These are phyloP conservation scores for Capsicum rhomboideum DNA, from an alignment of 257 asterid genomes.

Conservation along the genomic window DNA sequence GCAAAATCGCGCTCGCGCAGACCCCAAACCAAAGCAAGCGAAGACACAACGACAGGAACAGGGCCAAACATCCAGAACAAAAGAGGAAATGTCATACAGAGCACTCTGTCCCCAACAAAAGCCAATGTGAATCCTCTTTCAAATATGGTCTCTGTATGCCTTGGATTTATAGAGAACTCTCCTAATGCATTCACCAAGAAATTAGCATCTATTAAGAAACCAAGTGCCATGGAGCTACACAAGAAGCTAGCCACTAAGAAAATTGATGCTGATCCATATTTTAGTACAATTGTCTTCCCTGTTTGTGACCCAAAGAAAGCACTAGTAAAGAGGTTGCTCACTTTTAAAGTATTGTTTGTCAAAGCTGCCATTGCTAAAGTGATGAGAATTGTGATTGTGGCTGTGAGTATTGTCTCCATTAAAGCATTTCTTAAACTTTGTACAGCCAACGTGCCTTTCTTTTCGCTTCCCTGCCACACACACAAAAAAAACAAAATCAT, in stretches of 20 bases:
- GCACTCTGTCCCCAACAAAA: constrained; percentile 56
- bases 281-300: constrained; percentile 41
- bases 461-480: constrained; percentile 44
- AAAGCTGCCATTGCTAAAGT: constrained; percentile 49
- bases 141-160: constrained; percentile 39
- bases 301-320: constrained; percentile 48
- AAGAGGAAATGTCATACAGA: constrained; percentile 55
- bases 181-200: constrained; percentile 68
- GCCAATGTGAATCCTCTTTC: constrained; percentile 68
- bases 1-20: constrained; percentile 53
- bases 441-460: constrained; percentile 63
- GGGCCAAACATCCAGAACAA: constrained; percentile 76
- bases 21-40: constrained; percentile 54
- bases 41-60: constrained; percentile 45
- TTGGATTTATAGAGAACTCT: constrained; percentile 29
- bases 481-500: too few relatives aligned
- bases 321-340: constrained; percentile 16
- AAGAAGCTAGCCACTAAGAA: constrained; percentile 56
- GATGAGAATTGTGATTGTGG: constrained; percentile 45
- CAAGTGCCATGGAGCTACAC: constrained; percentile 61
- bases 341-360: constrained; percentile 61
- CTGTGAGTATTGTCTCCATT: constrained; percentile 64
- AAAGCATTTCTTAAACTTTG: constrained; percentile 74
- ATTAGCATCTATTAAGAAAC: constrained; percentile 50
- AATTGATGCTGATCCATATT: constrained; percentile 47